phyloP scores from a whole-genome alignment of 1,284 basidiomycete genomes.

The Microbotryum saponariae region DNA sequence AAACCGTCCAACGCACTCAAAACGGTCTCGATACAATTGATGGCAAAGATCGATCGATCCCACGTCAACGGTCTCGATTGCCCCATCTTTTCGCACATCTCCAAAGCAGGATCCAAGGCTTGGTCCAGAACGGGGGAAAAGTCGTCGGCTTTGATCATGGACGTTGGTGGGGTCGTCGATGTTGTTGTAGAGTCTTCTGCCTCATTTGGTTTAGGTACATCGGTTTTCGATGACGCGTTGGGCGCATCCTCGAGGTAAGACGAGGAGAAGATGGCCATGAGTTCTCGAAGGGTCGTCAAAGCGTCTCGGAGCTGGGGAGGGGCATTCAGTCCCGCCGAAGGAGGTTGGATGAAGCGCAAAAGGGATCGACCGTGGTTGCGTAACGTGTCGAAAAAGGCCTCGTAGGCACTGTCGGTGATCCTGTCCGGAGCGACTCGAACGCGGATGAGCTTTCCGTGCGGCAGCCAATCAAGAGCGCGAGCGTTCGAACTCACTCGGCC shows the following conservation, averaged over 20 bases:
- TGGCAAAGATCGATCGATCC: conserved; percentile 70
- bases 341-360: conserved; percentile 59
- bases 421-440: conserved; percentile 43
- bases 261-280: conserved; percentile 77
- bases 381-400: conserved; percentile 76
- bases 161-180: conserved; percentile 14
- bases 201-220: conserved; percentile 12
- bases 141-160: conserved; percentile 48
- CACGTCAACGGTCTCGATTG: conserved; percentile 55
- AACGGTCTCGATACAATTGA: conserved; percentile 75
- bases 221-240: conserved; percentile 5
- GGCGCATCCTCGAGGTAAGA: conserved; percentile 59
- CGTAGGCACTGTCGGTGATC: conserved; percentile 68
- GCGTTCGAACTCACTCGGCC: conserved; percentile 56
- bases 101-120: conserved; percentile 71
- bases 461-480: no score
- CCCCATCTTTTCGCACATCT: conserved; percentile 62
- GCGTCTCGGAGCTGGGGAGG: conserved; percentile 72
- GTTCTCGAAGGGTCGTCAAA: conserved; percentile 70
- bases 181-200: not conserved
- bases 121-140: conserved; percentile 67
- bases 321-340: conserved; percentile 67
- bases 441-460: not conserved
- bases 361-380: conserved; percentile 70
- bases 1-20: conserved; percentile 48